Conservation (phyloP, 768 basidiomycete genomes). For the Lactifluus rugatus region DNA sequence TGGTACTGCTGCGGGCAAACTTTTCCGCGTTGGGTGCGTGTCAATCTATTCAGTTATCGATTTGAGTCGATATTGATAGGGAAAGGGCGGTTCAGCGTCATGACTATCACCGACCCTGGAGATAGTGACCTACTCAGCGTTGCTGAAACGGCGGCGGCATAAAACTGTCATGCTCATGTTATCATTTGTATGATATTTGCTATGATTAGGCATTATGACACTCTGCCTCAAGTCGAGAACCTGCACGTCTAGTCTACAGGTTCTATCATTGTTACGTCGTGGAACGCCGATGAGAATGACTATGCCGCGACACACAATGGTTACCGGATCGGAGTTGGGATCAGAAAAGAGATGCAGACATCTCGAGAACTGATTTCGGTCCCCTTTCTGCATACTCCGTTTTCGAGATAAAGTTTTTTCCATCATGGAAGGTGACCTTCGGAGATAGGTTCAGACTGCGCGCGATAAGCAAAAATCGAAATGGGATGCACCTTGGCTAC, state of each 20-base stretch:
- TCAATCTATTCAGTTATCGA: neutral
- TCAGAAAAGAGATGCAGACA: constrained; percentile 64
- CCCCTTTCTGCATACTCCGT: constrained; percentile 65
- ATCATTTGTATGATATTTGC: constrained; percentile 18
- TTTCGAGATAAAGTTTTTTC: constrained; percentile 70
- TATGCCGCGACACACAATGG: neutral
- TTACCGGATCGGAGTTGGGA: neutral
- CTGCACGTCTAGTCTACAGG: neutral
- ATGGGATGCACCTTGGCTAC: constrained; percentile 58
- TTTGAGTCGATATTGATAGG: neutral
- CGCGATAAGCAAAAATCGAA: neutral
- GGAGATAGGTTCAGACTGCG: constrained; percentile 1
- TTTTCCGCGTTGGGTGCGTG: constrained; percentile 92
- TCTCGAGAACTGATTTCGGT: constrained; percentile 66
- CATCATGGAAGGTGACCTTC: constrained; percentile 71
- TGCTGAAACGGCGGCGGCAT: constrained; percentile 63
- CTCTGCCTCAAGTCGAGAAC: neutral
- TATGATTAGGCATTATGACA: constrained; percentile 17
- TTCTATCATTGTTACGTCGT: neutral
- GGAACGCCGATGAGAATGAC: neutral
- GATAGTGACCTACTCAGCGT: constrained; percentile 92
- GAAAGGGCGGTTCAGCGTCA: constrained; percentile 52
- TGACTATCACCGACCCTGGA: constrained; percentile 93
- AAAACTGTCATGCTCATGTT: constrained; percentile 24
- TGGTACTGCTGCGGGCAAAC: constrained; percentile 97